Conservation (phyloP, 2,329 filamentous ascomycete species). For the Beauveria caledonica region DNA sequence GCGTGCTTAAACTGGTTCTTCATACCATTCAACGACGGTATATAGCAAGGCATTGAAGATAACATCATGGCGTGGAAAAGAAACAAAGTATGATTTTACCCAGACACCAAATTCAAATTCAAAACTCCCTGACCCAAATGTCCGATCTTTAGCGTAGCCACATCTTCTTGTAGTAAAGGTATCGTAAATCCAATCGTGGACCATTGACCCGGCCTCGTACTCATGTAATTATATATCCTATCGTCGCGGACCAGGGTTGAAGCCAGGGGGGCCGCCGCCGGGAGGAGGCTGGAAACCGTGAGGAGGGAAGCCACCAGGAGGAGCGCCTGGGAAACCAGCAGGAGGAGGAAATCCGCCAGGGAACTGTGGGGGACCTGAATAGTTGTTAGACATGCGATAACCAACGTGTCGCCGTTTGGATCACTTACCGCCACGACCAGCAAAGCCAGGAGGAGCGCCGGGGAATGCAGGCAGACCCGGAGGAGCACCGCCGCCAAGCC, state of each 20-base stretch:
- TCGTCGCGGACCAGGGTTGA: slow-evolving; percentile 63
- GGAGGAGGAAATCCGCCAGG: slow-evolving; percentile 39
- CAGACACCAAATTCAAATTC: slow-evolving; percentile 12
- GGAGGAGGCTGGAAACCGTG: slow-evolving; percentile 45
- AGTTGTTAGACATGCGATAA: slow-evolving; percentile 23
- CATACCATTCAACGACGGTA: no score
- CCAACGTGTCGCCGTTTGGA: slow-evolving; percentile 9
- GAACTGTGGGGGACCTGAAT: slow-evolving; percentile 39
- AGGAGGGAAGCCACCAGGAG: slow-evolving; percentile 36
- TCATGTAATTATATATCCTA: slow-evolving; percentile 27
- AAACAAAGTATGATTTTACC: slow-evolving; percentile 12
- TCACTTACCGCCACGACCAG: slow-evolving; percentile 47
- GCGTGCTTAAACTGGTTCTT: no score
- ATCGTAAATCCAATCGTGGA: slow-evolving; percentile 19
- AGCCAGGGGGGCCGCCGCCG: slow-evolving; percentile 57
- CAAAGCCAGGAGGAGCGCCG: slow-evolving; percentile 39
- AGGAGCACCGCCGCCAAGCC: slow-evolving; percentile 66
- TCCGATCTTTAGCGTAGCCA: slow-evolving; percentile 16
- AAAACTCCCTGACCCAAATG: slow-evolving; percentile 12
- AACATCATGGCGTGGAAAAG: neutral
- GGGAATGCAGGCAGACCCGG: slow-evolving; percentile 47
- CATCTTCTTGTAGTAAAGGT: slow-evolving; percentile 17
- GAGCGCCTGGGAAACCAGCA: slow-evolving; percentile 32
- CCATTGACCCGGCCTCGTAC: slow-evolving; percentile 17
- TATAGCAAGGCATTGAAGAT: neutral